Base-by-base conservation (phyloP, 345 rosid species). In the Iberis pinnata region DNA sequence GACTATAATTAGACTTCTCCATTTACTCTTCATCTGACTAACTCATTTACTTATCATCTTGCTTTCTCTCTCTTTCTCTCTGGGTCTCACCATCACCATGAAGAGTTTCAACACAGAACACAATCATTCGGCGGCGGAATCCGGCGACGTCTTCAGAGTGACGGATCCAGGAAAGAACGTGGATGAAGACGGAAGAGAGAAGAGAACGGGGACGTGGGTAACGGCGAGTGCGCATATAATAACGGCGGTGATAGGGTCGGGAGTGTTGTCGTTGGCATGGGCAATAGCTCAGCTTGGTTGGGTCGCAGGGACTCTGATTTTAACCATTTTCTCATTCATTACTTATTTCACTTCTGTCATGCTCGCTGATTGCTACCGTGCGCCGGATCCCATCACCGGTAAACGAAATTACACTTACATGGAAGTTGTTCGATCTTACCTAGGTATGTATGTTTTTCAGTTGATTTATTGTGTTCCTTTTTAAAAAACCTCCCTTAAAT, bases 161-260 rank as follows among this genome's bases (percentile, higher is more conserved):
- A 18, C 70, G 0, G 70, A 58, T 3, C 59, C 70, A 1, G 25
- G 32, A 3, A 65, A 65, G 59, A 51, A 65, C 70, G 70, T 65
- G 7, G 70, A 65, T 15, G 70, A 65, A 10, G 70, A 65, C 6
- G 70, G 70, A 0, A 11, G 60, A 36, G 70, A 65, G 49, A 65
- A 65, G 49, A 39, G 70, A 61, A 82, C 82, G 3, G 96, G 94
- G 77, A 87, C 92, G 4, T 78, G 92, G 92, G 18, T 82, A 0
- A 82, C 89, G 13, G 96, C 96, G 0, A 84, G 92, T 68, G 87
- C 96, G 6, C 98, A 90, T 66, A 90, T 90, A 18, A 90, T 90
- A 19, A 90, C 98, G 2, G 96, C 96, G 9, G 96, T 90, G 60
- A 90, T 90, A 16, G 98, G 95, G 4, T 87, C 93, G 2, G 98